Conservation (phyloP, 805 yeast genomes). For the Yamadazyma tumulicola region DNA sequence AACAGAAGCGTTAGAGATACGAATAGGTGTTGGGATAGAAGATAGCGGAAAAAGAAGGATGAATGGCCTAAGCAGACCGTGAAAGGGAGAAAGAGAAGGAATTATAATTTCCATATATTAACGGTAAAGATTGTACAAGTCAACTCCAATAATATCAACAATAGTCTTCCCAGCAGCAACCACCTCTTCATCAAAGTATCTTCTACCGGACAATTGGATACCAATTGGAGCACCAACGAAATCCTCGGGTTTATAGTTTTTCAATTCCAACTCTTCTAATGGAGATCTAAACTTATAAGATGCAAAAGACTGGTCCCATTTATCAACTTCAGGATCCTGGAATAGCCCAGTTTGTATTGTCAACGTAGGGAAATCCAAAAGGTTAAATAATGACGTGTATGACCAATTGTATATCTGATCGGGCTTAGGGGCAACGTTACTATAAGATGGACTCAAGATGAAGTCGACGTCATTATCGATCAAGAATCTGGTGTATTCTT, state of each 20-base stretch:
- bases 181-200: conserved; percentile 56
- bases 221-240: conserved; percentile 54
- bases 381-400: conserved; percentile 70
- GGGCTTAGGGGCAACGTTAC: conserved; percentile 69
- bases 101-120: background rate
- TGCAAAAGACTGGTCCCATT: conserved; percentile 35
- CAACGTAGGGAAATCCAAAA: conserved; percentile 68
- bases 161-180: conserved; percentile 45
- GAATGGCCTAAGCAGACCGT: too few relatives aligned
- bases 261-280: conserved; percentile 47
- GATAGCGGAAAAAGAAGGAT: too few relatives aligned
- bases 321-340: conserved; percentile 54
- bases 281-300: conserved; percentile 40
- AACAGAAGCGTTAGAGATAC: too few relatives aligned
- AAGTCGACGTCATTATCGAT: conserved; percentile 57
- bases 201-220: conserved; percentile 50
- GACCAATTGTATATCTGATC: conserved; percentile 72
- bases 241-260: conserved; percentile 44
- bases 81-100: too few relatives aligned
- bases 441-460: conserved; percentile 64
- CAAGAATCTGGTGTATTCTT: conserved; percentile 52
- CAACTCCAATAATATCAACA: conserved; percentile 31
- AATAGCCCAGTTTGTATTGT: conserved; percentile 58
- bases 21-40: too few relatives aligned
- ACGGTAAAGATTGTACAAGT: conserved; percentile 16